Percentiles rank a stretch among this genome's conserved stretches.
Evolutionary conservation across 202 grass and related monocot species (phyloP).

Genomic region (Alloteropsis angusta): DNA sequence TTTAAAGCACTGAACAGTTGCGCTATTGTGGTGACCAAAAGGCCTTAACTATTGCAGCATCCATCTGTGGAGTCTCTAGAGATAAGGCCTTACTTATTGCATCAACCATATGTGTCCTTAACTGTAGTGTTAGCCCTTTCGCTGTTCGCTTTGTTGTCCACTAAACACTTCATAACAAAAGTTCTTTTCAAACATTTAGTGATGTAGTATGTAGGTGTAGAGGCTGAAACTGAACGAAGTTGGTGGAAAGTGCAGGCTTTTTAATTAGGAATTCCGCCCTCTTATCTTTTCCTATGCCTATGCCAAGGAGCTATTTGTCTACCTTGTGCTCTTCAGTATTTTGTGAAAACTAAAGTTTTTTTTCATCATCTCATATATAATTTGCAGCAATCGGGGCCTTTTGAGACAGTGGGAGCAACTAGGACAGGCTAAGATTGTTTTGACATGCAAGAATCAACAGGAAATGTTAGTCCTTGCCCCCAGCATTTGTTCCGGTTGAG

Average conservation of each 20-base stretch:
- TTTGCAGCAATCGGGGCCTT: constrained; percentile 59
- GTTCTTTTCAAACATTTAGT: not conserved
- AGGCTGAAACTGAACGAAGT: not conserved
- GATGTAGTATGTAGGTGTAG: not conserved
- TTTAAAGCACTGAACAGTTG: not conserved
- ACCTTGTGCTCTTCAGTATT: not conserved
- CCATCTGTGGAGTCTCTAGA: not conserved
- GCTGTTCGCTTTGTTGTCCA: not conserved
- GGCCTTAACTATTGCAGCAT: not conserved
- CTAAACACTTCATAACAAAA: not conserved
- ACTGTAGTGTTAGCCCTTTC: not conserved
- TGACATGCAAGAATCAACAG: constrained; percentile 91
- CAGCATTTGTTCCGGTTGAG: not conserved
- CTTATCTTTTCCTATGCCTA: not conserved
- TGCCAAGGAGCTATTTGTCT: not conserved
- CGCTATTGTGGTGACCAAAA: not conserved
- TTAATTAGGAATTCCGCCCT: not conserved
- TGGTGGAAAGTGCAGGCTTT: not conserved
- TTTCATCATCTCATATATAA: not conserved
- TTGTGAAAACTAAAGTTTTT: not conserved
- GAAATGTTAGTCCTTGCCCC: constrained; percentile 54
- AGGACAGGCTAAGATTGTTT: constrained; percentile 93
- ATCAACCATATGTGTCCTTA: not conserved
- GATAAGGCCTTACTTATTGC: not conserved
- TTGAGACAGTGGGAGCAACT: constrained; percentile 89